Evolutionary conservation across 352 stramenopile genomes (phyloP).

Genomic region (Phytopythium cucurbitacearum): DNA sequence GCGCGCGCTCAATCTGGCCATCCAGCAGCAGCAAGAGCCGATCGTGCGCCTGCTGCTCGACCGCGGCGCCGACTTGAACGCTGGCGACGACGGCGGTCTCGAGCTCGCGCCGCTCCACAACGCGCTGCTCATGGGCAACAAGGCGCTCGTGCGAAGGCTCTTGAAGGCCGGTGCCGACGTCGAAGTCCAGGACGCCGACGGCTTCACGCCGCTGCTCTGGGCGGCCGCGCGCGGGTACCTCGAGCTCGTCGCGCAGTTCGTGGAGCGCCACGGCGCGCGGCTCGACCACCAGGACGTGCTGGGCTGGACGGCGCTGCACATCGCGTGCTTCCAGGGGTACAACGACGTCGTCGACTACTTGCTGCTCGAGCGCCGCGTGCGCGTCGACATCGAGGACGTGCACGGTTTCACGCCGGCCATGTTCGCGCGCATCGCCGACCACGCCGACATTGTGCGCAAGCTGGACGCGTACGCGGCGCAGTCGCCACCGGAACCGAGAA

Average conservation of each 20-base stretch:
- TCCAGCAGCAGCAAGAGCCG: constrained; percentile 73
- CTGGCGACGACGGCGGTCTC: constrained; percentile 44
- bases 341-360: constrained; percentile 68
- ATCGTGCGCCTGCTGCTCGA: constrained; percentile 70
- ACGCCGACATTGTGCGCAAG: constrained; percentile 53
- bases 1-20: constrained; percentile 63
- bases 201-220: constrained; percentile 63
- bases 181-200: constrained; percentile 51
- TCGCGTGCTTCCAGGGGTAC: constrained; percentile 72
- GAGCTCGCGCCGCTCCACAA: constrained; percentile 64
- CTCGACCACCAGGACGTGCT: constrained; percentile 56
- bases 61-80: constrained; percentile 58
- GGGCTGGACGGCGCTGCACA: constrained; percentile 68
- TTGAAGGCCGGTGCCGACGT: constrained; percentile 52
- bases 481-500: constrained; percentile 23
- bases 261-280: constrained; percentile 46
- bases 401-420: constrained; percentile 67
- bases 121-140: constrained; percentile 82
- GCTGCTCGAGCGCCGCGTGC: constrained; percentile 40
- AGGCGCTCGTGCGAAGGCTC: constrained; percentile 54
- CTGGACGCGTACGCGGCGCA: constrained; percentile 42
- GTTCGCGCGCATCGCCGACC: constrained; percentile 67
- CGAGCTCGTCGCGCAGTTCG: constrained; percentile 63
- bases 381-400: constrained; percentile 45
- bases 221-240: constrained; percentile 65